Evolutionary conservation across 306 rosid species (phyloP).

Genomic region (Coriaria nepalensis): DNA sequence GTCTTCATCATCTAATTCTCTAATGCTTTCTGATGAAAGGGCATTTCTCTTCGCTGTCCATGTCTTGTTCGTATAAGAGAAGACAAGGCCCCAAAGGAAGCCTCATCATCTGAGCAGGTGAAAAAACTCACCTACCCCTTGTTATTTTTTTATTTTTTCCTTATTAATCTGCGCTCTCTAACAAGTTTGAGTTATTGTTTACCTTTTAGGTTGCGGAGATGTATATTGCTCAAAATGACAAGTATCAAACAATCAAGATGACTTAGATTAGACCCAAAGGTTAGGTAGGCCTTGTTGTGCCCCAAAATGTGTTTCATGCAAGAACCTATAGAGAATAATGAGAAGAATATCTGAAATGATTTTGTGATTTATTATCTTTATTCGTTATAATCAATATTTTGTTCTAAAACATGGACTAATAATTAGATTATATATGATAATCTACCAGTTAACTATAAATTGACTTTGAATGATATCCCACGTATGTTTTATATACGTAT

Average conservation of each 20-base stretch:
- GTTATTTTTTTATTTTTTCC: no score
- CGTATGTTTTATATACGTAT: no score
- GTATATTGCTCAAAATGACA: conserved; percentile 68
- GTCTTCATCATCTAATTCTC: conserved; percentile 11
- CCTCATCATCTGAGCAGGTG: conserved; percentile 78
- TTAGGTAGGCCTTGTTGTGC: no score
- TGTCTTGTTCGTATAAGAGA: conserved; percentile 61
- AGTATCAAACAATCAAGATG: conserved; percentile 42
- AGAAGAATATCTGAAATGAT: no score
- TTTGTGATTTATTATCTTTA: no score
- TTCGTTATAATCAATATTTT: no score
- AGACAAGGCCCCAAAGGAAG: conserved; percentile 75
- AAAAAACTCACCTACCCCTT: conserved; percentile 7
- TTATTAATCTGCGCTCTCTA: neutral
- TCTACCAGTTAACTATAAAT: no score
- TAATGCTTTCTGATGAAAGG: conserved; percentile 23
- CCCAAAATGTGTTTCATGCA: no score
- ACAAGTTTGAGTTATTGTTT: neutral
- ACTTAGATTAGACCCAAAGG: neutral
- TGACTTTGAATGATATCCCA: no score
- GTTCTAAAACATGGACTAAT: no score
- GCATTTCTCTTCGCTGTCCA: conserved; percentile 89
- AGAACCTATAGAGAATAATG: no score
- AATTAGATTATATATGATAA: no score
- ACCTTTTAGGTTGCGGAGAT: conserved; percentile 68